Base-by-base conservation (phyloP, 2,329 filamentous ascomycete species). In the Epichloe brachyelytri region DNA sequence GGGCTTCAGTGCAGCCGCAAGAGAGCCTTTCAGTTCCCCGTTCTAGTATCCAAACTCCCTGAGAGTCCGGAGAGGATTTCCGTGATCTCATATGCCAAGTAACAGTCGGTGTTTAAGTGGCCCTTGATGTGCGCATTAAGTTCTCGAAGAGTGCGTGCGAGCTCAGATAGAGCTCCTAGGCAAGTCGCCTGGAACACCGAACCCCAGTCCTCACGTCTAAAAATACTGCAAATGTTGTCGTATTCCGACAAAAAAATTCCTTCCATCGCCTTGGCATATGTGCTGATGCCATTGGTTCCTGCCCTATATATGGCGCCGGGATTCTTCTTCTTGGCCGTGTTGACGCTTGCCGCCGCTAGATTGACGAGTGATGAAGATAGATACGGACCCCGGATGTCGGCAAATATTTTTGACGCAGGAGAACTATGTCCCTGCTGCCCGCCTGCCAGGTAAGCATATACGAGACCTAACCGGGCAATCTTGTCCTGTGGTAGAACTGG, bases 81-180 rank as follows among this genome's bases (percentile, higher is more conserved):
- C 34, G 94, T 87, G 34, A 97, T 87, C 64, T 98, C 93, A 65
- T 95, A 98, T 7, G 89, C 89, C 46, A 98, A 77, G 65, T 88
- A 97, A 67, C 91, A 97, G 65, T 98, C 93, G 0, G 88, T 95
- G 57, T 82, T 79, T 39, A 96, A 71, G 62, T 96, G 90, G 40
- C 78, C 73, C 63, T 90, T 89, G 67, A 97, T 89, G 62, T 96
- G 90, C 47, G 80, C 77, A 65, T 97, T 96, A 34, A 98, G 75
- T 61, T 97, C 91, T 30, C 86, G 81, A 50, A 97, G 68, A 0
- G 93, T 96, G 58, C 88, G 83, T 5, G 85, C 82, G 58, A 97
- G 85, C 60, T 95, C 89, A 7, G 82, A 77, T 54, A 98, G 74
- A 12, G 90, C 79, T 36, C 79, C 74, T 60, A 88, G 83, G 63